Evolutionary conservation across 1,284 basidiomycete species (phyloP).

Genomic region (Ustilago bromivora): DNA sequence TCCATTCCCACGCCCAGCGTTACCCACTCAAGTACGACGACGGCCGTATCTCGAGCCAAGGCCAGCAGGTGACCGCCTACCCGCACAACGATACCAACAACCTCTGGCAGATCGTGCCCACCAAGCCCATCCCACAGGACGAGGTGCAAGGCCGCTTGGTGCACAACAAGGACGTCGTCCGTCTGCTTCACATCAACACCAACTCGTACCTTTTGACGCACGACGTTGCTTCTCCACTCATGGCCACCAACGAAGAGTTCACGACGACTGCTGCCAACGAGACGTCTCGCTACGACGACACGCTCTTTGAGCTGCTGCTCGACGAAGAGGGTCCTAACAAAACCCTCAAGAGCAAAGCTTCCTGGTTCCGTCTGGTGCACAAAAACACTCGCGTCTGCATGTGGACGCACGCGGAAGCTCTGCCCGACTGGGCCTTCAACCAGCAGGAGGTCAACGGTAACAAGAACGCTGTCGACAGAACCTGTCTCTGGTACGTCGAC

Average conservation of each 20-base stretch:
- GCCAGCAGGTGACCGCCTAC: constrained; percentile 99
- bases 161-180: constrained; percentile 87
- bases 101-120: constrained; percentile 93
- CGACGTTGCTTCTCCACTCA: constrained; percentile 95
- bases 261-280: constrained; percentile 75
- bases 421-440: constrained; percentile 96
- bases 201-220: constrained; percentile 88
- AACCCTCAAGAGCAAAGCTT: constrained; percentile 53
- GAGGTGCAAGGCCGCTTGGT: constrained; percentile 85
- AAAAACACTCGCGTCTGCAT: constrained; percentile 88
- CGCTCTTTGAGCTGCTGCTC: constrained; percentile 64
- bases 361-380: constrained; percentile 75
- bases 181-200: constrained; percentile 88
- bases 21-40: constrained; percentile 97
- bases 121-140: constrained; percentile 75
- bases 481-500: constrained; percentile 88
- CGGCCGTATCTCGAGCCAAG: constrained; percentile 93
- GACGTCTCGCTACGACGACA: constrained; percentile 70
- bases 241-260: constrained; percentile 98
- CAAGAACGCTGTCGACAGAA: constrained; percentile 87
- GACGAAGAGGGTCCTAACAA: constrained; percentile 32
- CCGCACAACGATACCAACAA: constrained; percentile 93
- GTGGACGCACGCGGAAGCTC: constrained; percentile 84
- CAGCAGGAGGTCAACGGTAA: constrained; percentile 99
- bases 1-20: constrained; percentile 89